These are phyloP conservation scores for Stellera chamaejasme DNA, from an alignment of 345 rosid genomes.

Conservation along the genomic window DNA sequence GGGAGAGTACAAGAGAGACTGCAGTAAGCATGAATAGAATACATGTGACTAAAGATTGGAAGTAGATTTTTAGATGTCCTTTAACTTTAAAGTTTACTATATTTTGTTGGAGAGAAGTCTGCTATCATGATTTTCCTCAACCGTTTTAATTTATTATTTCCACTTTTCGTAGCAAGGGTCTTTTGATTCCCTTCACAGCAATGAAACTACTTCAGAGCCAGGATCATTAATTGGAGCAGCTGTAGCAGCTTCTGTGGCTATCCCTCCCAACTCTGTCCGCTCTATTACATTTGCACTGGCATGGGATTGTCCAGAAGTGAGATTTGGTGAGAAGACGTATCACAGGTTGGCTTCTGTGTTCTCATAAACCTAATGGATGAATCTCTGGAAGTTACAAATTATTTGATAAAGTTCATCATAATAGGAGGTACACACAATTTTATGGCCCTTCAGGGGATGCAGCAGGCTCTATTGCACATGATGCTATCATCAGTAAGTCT, in stretches of 20 bases:
- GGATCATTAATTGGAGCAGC: conserved; percentile 96
- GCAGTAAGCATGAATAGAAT: no score
- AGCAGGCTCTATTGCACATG: conserved; percentile 71
- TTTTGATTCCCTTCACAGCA: conserved; percentile 48
- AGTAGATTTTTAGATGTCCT: no score
- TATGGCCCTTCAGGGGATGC: conserved; percentile 73
- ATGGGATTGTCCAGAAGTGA: conserved; percentile 92
- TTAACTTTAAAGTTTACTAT: no score
- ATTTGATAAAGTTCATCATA: not conserved
- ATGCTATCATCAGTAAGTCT: conserved; percentile 63
- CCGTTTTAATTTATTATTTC: conserved; percentile 1
- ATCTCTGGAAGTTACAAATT: not conserved
- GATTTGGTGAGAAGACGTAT: conserved; percentile 61
- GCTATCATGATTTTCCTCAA: not conserved
- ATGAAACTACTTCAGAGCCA: conserved; percentile 49
- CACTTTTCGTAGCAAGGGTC: conserved; percentile 44
- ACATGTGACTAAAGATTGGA: no score
- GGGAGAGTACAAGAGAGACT: no score
- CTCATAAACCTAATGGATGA: not conserved
- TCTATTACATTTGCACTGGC: conserved; percentile 76
- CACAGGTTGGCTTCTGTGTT: conserved; percentile 41
- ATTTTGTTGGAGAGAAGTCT: not conserved
- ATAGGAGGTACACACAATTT: conserved; percentile 89
- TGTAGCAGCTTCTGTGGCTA: conserved; percentile 64
- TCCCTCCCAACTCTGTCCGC: conserved; percentile 59